Percentiles rank a stretch among this genome's conserved stretches.
These are phyloP conservation scores for Petunia axillaris DNA, from an alignment of 257 asterid species.

Conservation along the genomic window DNA sequence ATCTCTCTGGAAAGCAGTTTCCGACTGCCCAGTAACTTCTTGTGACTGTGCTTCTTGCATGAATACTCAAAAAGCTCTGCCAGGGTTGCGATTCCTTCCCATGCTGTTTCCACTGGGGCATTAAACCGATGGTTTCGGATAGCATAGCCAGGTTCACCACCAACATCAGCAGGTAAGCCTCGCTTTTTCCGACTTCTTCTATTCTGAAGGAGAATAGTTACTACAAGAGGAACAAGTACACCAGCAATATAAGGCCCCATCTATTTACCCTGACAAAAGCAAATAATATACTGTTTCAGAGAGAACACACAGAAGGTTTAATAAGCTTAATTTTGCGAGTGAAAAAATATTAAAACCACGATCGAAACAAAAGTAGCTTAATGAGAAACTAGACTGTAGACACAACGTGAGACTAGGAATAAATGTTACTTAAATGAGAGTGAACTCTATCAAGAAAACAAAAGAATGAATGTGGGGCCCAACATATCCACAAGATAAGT, in stretches of 20 bases:
- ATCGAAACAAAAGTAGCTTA: background rate
- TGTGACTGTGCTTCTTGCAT: slow-evolving; percentile 55
- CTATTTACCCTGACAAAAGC: slow-evolving; percentile 29
- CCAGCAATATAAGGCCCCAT: slow-evolving; percentile 86
- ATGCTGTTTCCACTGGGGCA: slow-evolving; percentile 79
- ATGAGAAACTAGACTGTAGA: background rate
- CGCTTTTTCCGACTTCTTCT: slow-evolving; percentile 68
- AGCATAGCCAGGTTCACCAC: slow-evolving; percentile 78
- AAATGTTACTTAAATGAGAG: too few relatives aligned
- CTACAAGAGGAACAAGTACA: slow-evolving; percentile 67
- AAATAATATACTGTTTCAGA: slow-evolving; percentile 22
- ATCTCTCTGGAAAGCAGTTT: slow-evolving; percentile 67
- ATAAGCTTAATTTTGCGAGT: background rate
- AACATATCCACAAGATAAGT: too few relatives aligned
- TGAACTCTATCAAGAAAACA: too few relatives aligned
- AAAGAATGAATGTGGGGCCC: too few relatives aligned
- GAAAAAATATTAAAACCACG: background rate
- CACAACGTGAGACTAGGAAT: too few relatives aligned
- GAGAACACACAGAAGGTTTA: background rate
- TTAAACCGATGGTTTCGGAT: slow-evolving; percentile 68
- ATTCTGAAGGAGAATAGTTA: slow-evolving; percentile 66
- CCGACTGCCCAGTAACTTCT: slow-evolving; percentile 78
- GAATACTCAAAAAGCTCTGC: slow-evolving; percentile 92
- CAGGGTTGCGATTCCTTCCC: slow-evolving; percentile 95
- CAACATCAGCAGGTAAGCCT: slow-evolving; percentile 73